Percentiles rank a stretch among this genome's conserved stretches.
These are phyloP conservation scores for Stachybotrys chlorohalonatus DNA, from an alignment of 2,329 filamentous ascomycete genomes.

Conservation along the genomic window DNA sequence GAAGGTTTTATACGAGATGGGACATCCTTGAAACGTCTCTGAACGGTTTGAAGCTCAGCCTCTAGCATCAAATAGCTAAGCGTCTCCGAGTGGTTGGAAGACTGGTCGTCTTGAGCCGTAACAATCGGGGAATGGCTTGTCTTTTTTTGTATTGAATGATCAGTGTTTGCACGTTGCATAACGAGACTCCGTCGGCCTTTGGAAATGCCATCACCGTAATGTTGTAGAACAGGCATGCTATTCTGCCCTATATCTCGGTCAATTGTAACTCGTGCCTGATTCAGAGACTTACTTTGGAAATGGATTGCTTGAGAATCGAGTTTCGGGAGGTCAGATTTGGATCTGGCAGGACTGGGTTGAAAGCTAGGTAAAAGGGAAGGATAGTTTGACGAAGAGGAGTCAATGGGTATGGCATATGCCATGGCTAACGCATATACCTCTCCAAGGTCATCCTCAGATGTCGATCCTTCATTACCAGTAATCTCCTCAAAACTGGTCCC, in stretches of 20 bases:
- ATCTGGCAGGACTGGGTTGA: constrained; percentile 20
- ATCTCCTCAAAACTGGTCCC: not conserved
- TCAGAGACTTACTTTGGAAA: constrained; percentile 18
- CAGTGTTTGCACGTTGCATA: not conserved
- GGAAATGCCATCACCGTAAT: not conserved
- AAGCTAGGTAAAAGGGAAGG: constrained; percentile 22
- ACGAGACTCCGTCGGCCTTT: not conserved
- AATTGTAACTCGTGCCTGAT: not conserved
- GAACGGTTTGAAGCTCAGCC: constrained; percentile 26
- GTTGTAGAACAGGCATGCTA: not conserved
- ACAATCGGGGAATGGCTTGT: not conserved
- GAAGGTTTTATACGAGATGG: constrained; percentile 18
- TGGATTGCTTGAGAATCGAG: constrained; percentile 22
- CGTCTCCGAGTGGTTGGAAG: constrained; percentile 22
- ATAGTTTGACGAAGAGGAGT: constrained; percentile 22
- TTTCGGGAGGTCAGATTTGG: constrained; percentile 15
- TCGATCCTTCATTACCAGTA: not conserved
- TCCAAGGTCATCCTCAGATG: constrained; percentile 2
- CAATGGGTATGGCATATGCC: constrained; percentile 7
- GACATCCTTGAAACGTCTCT: constrained; percentile 29
- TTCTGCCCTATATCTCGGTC: not conserved
- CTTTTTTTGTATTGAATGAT: not conserved
- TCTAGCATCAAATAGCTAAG: constrained; percentile 28
- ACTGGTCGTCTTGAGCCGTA: constrained; percentile 1
- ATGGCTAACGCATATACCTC: constrained; percentile 6